phyloP scores from a whole-genome alignment of 805 yeast species.

The Wickerhamiella nectarea region DNA sequence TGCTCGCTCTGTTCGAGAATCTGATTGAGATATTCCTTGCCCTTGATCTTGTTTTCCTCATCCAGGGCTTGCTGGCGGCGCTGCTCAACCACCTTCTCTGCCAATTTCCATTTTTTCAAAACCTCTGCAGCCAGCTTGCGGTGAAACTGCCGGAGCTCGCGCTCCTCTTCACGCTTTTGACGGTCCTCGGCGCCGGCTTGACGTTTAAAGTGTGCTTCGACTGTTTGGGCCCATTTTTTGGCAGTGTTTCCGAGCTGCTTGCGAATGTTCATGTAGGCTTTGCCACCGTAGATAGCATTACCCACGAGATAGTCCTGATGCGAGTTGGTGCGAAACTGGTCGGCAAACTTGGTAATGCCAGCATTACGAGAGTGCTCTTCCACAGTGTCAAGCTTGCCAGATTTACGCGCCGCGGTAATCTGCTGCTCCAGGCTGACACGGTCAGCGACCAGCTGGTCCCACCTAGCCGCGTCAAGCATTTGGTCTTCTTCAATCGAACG shows the following conservation, averaged over 20 bases:
- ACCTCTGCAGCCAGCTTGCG: constrained; percentile 72
- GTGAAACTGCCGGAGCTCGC: constrained; percentile 55
- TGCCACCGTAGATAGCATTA: constrained; percentile 63
- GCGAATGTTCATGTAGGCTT: constrained; percentile 51
- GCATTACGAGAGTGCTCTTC: constrained; percentile 21
- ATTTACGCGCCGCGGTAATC: constrained; percentile 35
- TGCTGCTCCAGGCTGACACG: constrained; percentile 35
- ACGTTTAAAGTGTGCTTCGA: constrained; percentile 77
- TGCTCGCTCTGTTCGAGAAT: constrained; percentile 87
- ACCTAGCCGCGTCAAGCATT: constrained; percentile 25
- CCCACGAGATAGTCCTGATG: constrained; percentile 54
- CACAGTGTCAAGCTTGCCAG: constrained; percentile 21
- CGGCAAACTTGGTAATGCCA: constrained; percentile 32
- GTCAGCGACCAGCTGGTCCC: constrained; percentile 36
- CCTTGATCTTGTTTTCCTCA: constrained; percentile 62
- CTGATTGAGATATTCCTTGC: constrained; percentile 74
- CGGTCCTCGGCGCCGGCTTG: constrained; percentile 82
- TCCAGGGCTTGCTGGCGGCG: constrained; percentile 51
- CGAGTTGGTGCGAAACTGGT: constrained; percentile 35
- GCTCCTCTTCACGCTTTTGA: constrained; percentile 59
- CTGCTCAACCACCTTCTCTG: constrained; percentile 63
- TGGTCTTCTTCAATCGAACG: constrained; percentile 46
- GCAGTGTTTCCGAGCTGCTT: constrained; percentile 53
- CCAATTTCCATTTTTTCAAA: constrained; percentile 79
- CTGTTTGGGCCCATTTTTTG: constrained; percentile 61